phyloP scores from a whole-genome alignment of 192 early-diverging fungal species.

The Rhizoclosmatium globosum region DNA sequence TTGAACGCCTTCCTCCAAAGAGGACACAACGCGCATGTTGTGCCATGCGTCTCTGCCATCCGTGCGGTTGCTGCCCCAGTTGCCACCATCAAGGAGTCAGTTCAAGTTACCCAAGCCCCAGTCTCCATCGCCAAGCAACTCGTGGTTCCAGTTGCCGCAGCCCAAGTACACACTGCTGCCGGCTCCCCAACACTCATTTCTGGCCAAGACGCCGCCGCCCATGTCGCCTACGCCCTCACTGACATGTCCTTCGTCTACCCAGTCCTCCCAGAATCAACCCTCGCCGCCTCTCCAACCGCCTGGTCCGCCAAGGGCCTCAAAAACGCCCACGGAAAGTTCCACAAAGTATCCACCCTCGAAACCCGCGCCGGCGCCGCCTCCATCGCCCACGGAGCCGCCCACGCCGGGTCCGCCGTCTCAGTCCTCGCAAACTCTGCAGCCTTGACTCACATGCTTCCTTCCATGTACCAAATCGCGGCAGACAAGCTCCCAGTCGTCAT shows the following conservation, averaged over 20 bases:
- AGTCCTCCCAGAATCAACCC: conserved; percentile 61
- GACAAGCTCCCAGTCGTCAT: conserved; percentile 75
- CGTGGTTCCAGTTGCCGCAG: not conserved
- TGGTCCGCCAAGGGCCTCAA: conserved; percentile 72
- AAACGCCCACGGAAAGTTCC: conserved; percentile 75
- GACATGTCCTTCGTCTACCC: conserved; percentile 88
- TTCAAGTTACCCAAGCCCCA: not conserved
- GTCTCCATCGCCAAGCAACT: not conserved
- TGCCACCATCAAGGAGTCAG: not conserved
- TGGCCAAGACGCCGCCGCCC: conserved; percentile 73
- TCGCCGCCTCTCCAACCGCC: conserved; percentile 68
- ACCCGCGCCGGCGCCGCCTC: conserved; percentile 82
- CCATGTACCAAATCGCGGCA: conserved; percentile 76
- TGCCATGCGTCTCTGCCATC: conserved; percentile 71
- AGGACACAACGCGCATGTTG: conserved; percentile 73
- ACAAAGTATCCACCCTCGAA: conserved; percentile 78
- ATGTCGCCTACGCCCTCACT: conserved; percentile 81
- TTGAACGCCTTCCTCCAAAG: conserved; percentile 61
- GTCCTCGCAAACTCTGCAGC: conserved; percentile 79
- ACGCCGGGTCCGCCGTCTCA: conserved; percentile 51
- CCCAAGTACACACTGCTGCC: not conserved
- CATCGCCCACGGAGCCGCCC: conserved; percentile 79
- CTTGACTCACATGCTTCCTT: conserved; percentile 82
- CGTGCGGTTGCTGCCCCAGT: not conserved
- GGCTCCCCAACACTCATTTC: conserved; percentile 45